Evolutionary conservation across 2,329 filamentous ascomycete genomes (phyloP).

Genomic region (Hymenotorrendiella dingleyae): DNA sequence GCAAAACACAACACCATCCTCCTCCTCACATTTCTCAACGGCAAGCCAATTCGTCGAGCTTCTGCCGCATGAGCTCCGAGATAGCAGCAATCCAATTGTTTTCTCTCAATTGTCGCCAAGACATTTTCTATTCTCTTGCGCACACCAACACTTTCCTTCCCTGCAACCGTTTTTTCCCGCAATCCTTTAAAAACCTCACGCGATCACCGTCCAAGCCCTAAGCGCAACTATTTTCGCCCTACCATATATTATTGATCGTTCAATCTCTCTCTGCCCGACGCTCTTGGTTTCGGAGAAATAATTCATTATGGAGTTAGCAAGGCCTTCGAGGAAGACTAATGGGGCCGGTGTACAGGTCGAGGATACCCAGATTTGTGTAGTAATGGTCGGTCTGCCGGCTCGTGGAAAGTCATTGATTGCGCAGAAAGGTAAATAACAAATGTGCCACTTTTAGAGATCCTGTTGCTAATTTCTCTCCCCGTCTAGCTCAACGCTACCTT

Average conservation of each 20-base stretch:
- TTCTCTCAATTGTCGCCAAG: background rate
- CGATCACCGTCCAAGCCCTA: conserved; percentile 19
- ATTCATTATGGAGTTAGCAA: conserved; percentile 19
- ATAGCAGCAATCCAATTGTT: background rate
- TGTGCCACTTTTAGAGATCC: conserved; percentile 2
- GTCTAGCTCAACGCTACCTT: conserved; percentile 79
- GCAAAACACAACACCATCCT: background rate
- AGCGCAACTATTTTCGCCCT: background rate
- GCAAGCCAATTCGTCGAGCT: background rate
- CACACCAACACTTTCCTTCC: too few species aligned
- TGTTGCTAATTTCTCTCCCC: conserved; percentile 6
- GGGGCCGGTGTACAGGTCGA: conserved; percentile 79
- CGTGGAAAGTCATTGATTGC: conserved; percentile 97
- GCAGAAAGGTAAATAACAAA: conserved; percentile 69
- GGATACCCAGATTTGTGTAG: conserved; percentile 93
- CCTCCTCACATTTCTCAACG: background rate
- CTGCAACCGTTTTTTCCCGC: conserved; percentile 16
- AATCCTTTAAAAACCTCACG: conserved; percentile 16
- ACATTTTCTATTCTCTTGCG: background rate
- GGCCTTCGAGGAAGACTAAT: conserved; percentile 40
- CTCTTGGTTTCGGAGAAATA: background rate
- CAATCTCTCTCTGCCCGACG: background rate
- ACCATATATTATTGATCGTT: background rate
- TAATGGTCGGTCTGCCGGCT: conserved; percentile 96
- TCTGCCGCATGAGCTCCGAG: conserved; percentile 4